These are phyloP conservation scores for Mortierella sp. DNA, from an alignment of 371 early-diverging fungal genomes.

Conservation along the genomic window DNA sequence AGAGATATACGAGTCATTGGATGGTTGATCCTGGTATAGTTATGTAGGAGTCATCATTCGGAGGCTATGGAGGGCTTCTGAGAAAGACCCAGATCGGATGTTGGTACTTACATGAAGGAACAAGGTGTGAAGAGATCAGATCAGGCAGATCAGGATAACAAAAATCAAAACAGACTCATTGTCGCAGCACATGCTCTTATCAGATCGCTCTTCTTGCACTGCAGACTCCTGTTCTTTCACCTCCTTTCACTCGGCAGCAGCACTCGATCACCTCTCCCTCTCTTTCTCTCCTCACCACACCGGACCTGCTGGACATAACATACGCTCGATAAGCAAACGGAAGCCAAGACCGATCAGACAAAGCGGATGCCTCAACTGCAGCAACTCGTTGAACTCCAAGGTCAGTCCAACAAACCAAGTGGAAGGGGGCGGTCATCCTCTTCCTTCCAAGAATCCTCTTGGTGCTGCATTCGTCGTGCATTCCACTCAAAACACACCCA, in stretches of 20 bases:
- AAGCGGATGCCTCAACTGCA: conserved; percentile 38
- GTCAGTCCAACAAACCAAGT: too few relatives aligned
- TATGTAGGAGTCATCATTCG: conserved; percentile 48
- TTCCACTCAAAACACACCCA: too few relatives aligned
- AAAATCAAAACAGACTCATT: too few relatives aligned
- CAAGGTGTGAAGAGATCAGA: conserved; percentile 1
- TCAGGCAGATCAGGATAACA: background rate
- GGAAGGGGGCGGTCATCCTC: too few relatives aligned
- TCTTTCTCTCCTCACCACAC: too few relatives aligned
- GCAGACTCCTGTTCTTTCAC: too few relatives aligned
- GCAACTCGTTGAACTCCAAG: conserved; percentile 45
- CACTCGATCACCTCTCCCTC: background rate
- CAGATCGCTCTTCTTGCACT: too few relatives aligned
- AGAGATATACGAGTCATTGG: conserved; percentile 55
- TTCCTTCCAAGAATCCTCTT: too few relatives aligned
- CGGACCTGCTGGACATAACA: too few relatives aligned
- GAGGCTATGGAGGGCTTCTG: background rate
- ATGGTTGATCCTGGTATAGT: conserved; percentile 55
- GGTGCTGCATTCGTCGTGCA: too few relatives aligned
- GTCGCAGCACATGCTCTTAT: too few relatives aligned
- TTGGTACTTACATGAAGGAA: conserved; percentile 15
- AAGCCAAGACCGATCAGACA: background rate
- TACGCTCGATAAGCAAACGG: too few relatives aligned
- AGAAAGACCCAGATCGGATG: background rate
- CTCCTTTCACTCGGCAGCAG: background rate